Evolutionary conservation across 345 rosid species (phyloP).

Genomic region (Eucalyptus dawsonii): DNA sequence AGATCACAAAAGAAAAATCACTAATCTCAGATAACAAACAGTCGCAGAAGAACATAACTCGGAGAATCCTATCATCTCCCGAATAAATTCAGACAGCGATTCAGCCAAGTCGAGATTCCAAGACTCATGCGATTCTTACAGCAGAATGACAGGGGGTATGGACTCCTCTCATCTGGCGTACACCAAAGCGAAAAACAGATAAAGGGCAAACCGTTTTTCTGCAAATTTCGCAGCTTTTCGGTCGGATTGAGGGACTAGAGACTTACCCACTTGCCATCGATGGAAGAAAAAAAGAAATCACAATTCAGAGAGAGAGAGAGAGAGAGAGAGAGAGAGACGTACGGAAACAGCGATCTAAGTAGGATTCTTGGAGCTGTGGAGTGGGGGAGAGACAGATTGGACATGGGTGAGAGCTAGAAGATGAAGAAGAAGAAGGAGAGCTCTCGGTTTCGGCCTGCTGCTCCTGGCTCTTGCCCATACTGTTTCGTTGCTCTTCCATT

Average conservation of each 20-base stretch:
- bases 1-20: neutral
- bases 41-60: neutral
- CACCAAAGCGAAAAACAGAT: neutral
- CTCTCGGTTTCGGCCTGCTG: neutral
- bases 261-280: neutral
- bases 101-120: neutral
- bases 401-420: slow-evolving; percentile 32
- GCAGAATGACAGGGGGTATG: neutral
- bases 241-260: neutral
- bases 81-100: neutral
- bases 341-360: slow-evolving; percentile 87
- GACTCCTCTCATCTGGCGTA: neutral
- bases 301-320: neutral
- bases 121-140: neutral
- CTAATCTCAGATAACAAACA: neutral
- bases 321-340: slow-evolving; percentile 5
- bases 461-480: neutral
- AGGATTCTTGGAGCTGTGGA: slow-evolving; percentile 29
- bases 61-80: neutral
- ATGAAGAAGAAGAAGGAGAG: neutral
- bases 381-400: slow-evolving; percentile 71
- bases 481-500: neutral
- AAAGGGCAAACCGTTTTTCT: neutral
- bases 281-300: neutral
- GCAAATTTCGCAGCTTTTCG: neutral